Evolutionary conservation across 768 basidiomycete species (phyloP).

Genomic region (Russula emetica): DNA sequence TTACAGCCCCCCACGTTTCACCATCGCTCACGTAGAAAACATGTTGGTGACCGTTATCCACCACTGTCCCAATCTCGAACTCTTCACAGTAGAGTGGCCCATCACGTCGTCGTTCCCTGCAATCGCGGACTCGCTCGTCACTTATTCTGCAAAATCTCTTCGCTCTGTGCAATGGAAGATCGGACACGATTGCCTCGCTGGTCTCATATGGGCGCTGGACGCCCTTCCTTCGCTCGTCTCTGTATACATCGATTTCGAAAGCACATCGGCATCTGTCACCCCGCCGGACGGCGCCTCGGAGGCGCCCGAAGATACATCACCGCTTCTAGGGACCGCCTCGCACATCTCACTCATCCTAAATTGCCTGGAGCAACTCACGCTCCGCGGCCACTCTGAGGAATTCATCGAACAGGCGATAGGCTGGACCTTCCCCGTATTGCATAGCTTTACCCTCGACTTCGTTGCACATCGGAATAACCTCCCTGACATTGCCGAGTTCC

Average conservation of each 20-base stretch:
- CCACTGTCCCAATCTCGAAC: constrained; percentile 68
- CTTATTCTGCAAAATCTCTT: constrained; percentile 46
- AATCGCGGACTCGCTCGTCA: constrained; percentile 59
- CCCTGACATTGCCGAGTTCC: constrained; percentile 58
- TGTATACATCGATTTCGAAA: constrained; percentile 51
- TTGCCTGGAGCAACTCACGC: constrained; percentile 56
- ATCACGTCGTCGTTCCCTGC: constrained; percentile 56
- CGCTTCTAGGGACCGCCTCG: constrained; percentile 55
- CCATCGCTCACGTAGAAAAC: constrained; percentile 48
- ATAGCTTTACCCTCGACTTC: constrained; percentile 54
- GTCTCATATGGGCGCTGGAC: constrained; percentile 69
- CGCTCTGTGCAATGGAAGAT: constrained; percentile 61
- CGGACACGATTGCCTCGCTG: constrained; percentile 50
- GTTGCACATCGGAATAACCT: constrained; percentile 43
- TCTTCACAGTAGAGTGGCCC: constrained; percentile 66
- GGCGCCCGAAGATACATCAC: constrained; percentile 39
- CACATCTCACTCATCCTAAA: constrained; percentile 52
- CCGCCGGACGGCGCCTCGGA: not conserved
- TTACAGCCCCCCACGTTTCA: constrained; percentile 39
- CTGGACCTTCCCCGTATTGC: constrained; percentile 63
- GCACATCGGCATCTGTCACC: constrained; percentile 8
- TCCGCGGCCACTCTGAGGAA: constrained; percentile 57
- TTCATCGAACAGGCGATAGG: constrained; percentile 65
- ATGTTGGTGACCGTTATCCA: constrained; percentile 55
- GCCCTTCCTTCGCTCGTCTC: constrained; percentile 54